These are phyloP conservation scores for Pythium apleroticum DNA, from an alignment of 352 stramenopile species.

Conservation along the genomic window DNA sequence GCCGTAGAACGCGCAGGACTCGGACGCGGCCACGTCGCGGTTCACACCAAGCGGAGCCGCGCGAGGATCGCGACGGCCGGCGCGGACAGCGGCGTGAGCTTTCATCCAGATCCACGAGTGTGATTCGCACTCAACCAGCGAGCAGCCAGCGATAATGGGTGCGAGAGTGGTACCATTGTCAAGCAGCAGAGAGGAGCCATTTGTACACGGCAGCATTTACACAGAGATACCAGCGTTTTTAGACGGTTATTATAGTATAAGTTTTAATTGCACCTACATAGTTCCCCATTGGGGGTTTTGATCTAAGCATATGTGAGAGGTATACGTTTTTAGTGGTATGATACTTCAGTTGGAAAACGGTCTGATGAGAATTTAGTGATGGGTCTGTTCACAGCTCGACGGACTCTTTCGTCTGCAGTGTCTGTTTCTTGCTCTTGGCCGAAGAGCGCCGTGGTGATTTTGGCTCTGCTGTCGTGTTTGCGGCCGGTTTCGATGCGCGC, in stretches of 20 bases:
- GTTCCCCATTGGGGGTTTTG: no score
- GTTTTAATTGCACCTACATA: no score
- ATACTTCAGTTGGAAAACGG: no score
- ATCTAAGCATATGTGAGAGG: no score
- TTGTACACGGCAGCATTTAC: no score
- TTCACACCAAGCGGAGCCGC: neutral
- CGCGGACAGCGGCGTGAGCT: neutral
- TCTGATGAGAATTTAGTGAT: no score
- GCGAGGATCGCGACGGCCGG: neutral
- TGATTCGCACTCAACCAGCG: neutral
- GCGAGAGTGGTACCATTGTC: neutral
- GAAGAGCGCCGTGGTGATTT: slow-evolving; percentile 5
- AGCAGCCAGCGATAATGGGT: neutral
- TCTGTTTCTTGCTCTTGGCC: neutral
- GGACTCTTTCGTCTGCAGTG: neutral
- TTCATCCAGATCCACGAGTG: neutral
- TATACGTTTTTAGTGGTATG: no score
- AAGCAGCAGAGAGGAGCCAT: no score
- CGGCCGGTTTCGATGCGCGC: neutral
- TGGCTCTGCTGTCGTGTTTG: neutral
- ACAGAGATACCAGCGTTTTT: no score
- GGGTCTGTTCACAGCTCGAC: neutral
- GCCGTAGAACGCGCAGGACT: slow-evolving; percentile 9
- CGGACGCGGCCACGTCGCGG: neutral
- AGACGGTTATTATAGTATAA: no score